These are phyloP conservation scores for Fonsecaea pugnacius DNA, from an alignment of 2,329 filamentous ascomycete species.

Conservation along the genomic window DNA sequence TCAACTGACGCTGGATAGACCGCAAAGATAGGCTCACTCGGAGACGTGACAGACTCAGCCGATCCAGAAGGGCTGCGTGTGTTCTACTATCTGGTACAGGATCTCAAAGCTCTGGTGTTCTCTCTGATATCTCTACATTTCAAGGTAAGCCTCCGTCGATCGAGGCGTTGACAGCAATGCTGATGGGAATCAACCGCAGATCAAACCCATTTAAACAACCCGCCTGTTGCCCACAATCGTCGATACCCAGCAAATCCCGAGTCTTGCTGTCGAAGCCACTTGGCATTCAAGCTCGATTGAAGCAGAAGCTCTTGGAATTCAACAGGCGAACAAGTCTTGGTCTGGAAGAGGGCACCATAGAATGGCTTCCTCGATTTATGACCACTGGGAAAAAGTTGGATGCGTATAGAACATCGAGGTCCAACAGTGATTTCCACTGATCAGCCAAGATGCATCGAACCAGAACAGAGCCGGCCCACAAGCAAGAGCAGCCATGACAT, in stretches of 20 bases:
- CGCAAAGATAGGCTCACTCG: slow-evolving; percentile 94
- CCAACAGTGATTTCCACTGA: not conserved
- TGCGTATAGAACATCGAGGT: not conserved
- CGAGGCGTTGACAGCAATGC: not conserved
- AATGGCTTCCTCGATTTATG: not conserved
- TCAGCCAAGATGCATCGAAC: not conserved
- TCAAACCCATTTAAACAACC: slow-evolving; percentile 55
- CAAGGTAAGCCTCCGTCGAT: slow-evolving; percentile 63
- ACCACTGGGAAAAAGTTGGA: not conserved
- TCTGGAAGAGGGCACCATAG: not conserved
- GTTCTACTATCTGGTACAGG: slow-evolving; percentile 98
- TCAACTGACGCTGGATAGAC: slow-evolving; percentile 62
- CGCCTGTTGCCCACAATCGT: not conserved
- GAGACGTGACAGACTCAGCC: slow-evolving; percentile 93
- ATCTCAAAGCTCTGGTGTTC: slow-evolving; percentile 94
- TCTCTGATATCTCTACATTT: slow-evolving; percentile 96
- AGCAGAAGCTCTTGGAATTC: not conserved
- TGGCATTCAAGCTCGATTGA: not conserved
- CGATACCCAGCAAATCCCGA: not conserved
- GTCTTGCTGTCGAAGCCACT: not conserved
- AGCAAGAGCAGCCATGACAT: not conserved
- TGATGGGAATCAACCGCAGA: slow-evolving; percentile 44
- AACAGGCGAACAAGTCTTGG: not conserved
- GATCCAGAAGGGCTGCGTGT: slow-evolving; percentile 95
- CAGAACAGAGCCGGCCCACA: not conserved